phyloP scores from a whole-genome alignment of 2,329 filamentous ascomycete species.

The Cryphonectria naterciae region DNA sequence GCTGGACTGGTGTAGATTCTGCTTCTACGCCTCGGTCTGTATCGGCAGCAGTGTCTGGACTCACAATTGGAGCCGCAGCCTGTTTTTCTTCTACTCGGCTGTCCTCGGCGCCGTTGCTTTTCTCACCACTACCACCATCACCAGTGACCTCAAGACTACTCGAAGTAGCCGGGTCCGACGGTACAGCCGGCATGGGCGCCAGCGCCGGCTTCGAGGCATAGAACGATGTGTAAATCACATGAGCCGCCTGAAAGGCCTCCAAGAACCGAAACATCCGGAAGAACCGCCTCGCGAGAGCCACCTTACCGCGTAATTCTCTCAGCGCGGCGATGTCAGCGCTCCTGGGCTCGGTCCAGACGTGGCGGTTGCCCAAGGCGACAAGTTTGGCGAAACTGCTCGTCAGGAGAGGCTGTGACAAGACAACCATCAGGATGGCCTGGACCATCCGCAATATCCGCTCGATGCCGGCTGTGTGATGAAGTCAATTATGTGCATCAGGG shows the following conservation, averaged over 20 bases:
- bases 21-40: background rate
- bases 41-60: background rate
- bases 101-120: background rate
- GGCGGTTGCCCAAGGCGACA: slow-evolving; percentile 19
- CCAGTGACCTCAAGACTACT: background rate
- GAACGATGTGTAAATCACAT: slow-evolving; percentile 43
- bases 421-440: slow-evolving; percentile 26
- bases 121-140: background rate
- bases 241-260: slow-evolving; percentile 59
- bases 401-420: slow-evolving; percentile 21
- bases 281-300: slow-evolving; percentile 55
- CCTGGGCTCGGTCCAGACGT: slow-evolving; percentile 21
- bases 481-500: background rate
- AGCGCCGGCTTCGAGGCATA: slow-evolving; percentile 26
- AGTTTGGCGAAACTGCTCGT: slow-evolving; percentile 15
- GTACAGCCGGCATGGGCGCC: slow-evolving; percentile 17
- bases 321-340: slow-evolving; percentile 7
- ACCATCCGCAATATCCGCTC: slow-evolving; percentile 27
- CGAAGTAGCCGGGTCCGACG: background rate
- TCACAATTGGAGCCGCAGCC: background rate
- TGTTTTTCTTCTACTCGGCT: background rate
- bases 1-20: slow-evolving; percentile 5
- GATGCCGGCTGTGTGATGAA: slow-evolving; percentile 20
- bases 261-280: slow-evolving; percentile 72
- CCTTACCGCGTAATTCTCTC: slow-evolving; percentile 13